Evolutionary conservation across 805 yeast genomes (phyloP), one percentile per base, ranked within the genome.

Genomic region (Tetrapisispora fleetii): DNA sequence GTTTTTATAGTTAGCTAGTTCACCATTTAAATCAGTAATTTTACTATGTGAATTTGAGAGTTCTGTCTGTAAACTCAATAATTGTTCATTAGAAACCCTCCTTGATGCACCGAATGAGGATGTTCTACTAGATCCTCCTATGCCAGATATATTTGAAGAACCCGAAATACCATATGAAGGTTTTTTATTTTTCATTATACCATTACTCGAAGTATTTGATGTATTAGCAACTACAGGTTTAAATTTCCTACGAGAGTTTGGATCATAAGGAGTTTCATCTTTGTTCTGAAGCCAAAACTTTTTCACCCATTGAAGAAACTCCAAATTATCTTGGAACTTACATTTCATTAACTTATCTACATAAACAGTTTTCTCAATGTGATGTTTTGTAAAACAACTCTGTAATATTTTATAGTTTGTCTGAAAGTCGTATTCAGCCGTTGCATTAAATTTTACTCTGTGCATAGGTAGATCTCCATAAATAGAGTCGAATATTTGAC

Each of bases 261-360:
- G 79, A 64, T 90, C 95, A 59, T 90, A 90, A 4, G 69, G 77
- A 35, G 77, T 73, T 48, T 81, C 82, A 49, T 82, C 83, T 60
- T 77, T 81, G 59, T 79, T 74, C 47, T 85, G 91, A 52, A 74
- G 73, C 97, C 98, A 91, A 58, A 73, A 81, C 58, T 76, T 77
- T 60, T 85, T 82, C 59, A 88, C 73, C 96, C 96, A 93, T 68
- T 93, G 99, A 54, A 90, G 70, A 58, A 93, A 85, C 68, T 90
- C 98, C 58, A 93, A 74, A 65, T 93, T 93, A 62, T 91, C 98
- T 65, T 93, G 99, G 56, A 93, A 78, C 59, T 85, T 75, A 70
- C 97, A 93, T 66, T 86, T 87, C 63, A 85, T 79, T 51, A 93
- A 73, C 53, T 76, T 75, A 50, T 87, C 95, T 28, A 89, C 93